Evolutionary conservation across 495 filamentous ascomycete species (phyloP).

Genomic region (Poronia punctata): DNA sequence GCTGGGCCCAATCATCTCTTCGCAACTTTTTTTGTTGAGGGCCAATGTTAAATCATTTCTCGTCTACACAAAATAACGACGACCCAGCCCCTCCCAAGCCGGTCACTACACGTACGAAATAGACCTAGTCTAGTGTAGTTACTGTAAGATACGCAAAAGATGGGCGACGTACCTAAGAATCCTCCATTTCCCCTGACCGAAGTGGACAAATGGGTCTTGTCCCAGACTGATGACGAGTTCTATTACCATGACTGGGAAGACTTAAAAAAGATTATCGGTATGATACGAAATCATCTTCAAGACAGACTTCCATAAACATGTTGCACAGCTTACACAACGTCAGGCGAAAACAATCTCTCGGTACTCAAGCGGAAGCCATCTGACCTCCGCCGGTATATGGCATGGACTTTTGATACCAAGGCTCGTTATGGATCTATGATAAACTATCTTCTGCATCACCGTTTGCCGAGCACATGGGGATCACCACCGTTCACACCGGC

Average conservation of each 20-base stretch:
- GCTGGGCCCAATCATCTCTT: no score
- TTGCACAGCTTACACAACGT: constrained; percentile 6
- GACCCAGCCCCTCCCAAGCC: no score
- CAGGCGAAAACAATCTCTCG: constrained; percentile 57
- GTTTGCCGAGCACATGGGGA: constrained; percentile 61
- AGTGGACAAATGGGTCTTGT: constrained; percentile 56
- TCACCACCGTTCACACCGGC: constrained; percentile 43
- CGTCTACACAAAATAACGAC: no score
- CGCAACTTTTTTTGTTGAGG: no score
- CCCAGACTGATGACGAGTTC: constrained; percentile 66
- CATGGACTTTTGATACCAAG: constrained; percentile 66
- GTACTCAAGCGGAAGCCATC: constrained; percentile 75
- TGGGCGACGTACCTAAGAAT: constrained; percentile 24
- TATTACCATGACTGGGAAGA: constrained; percentile 61
- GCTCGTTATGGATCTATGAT: constrained; percentile 68
- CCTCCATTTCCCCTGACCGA: constrained; percentile 60
- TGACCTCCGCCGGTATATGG: constrained; percentile 74
- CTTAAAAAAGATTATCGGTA: constrained; percentile 61
- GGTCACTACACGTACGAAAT: no score
- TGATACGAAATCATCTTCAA: constrained; percentile 13
- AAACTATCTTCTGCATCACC: constrained; percentile 64
- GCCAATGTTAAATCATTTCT: no score
- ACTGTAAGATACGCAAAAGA: no score
- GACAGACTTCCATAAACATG: not conserved
- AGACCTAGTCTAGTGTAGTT: no score